These are phyloP conservation scores for Carex myosuroides DNA, from an alignment of 176 grass and related monocot species.

Conservation along the genomic window DNA sequence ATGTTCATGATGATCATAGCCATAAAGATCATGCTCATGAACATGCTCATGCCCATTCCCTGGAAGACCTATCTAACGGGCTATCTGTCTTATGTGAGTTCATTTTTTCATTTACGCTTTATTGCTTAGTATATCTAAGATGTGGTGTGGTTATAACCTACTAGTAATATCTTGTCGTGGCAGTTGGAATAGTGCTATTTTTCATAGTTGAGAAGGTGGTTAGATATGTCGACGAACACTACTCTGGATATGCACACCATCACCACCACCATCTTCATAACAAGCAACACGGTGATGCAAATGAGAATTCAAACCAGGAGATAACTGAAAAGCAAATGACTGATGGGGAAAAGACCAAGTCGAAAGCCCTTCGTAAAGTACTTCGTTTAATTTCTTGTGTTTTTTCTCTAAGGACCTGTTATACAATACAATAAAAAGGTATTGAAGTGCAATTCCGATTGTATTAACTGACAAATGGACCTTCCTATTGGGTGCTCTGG, in stretches of 20 bases:
- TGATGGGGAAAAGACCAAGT: conserved; percentile 26
- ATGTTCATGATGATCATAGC: conserved; percentile 58
- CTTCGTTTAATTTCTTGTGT: background rate
- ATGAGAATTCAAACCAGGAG: conserved; percentile 24
- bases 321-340: conserved; percentile 27
- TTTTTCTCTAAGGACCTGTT: background rate
- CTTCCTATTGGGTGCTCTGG: background rate
- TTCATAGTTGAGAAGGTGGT: conserved; percentile 96
- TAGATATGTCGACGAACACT: conserved; percentile 73
- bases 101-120: background rate
- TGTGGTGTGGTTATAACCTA: background rate
- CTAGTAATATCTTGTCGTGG: conserved; percentile 17
- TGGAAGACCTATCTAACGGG: conserved; percentile 93
- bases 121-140: background rate
- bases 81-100: conserved; percentile 92
- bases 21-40: conserved; percentile 57
- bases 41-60: conserved; percentile 64
- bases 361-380: conserved; percentile 77
- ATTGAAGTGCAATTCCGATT: background rate
- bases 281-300: conserved; percentile 27
- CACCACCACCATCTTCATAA: conserved; percentile 78
- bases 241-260: conserved; percentile 58
- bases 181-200: conserved; percentile 96
- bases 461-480: background rate
- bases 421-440: background rate